Evolutionary conservation across 2,329 filamentous ascomycete genomes (phyloP).

Genomic region (Colletotrichum spinosum): DNA sequence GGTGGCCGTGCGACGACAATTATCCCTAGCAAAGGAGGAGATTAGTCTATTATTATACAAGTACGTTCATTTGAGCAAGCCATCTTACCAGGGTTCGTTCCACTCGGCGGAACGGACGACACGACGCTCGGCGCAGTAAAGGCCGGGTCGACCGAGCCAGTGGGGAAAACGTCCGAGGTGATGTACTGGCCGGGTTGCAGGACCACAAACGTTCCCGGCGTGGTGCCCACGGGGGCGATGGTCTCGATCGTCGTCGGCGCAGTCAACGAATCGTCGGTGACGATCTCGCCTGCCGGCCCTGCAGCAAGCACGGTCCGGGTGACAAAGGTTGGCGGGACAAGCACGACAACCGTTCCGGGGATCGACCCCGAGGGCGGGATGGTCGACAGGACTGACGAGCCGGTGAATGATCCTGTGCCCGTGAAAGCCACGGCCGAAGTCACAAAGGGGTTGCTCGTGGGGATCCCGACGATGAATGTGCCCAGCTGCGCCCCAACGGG

Average conservation of each 20-base stretch:
- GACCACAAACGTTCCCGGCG: background rate
- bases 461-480: conserved; percentile 23
- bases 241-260: conserved; percentile 24
- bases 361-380: conserved; percentile 11
- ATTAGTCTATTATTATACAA: too few species aligned
- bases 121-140: background rate
- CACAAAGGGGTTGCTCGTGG: background rate
- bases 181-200: background rate
- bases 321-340: conserved; percentile 19
- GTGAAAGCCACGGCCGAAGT: conserved; percentile 10
- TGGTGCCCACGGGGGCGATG: background rate
- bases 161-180: background rate
- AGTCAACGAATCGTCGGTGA: background rate
- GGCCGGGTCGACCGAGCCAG: background rate
- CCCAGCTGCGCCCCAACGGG: conserved; percentile 9
- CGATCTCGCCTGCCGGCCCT: background rate
- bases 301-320: conserved; percentile 23
- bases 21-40: too few species aligned
- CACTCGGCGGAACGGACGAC: background rate
- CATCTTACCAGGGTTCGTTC: conserved; percentile 11
- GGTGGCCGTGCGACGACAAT: background rate
- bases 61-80: background rate
- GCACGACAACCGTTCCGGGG: conserved; percentile 24
- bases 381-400: conserved; percentile 8
- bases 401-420: background rate